A percentile compares a stretch with the other conserved stretches of the same genome.
Conservation (phyloP, 2,329 filamentous ascomycete species). For the Mariannaea sp. region DNA sequence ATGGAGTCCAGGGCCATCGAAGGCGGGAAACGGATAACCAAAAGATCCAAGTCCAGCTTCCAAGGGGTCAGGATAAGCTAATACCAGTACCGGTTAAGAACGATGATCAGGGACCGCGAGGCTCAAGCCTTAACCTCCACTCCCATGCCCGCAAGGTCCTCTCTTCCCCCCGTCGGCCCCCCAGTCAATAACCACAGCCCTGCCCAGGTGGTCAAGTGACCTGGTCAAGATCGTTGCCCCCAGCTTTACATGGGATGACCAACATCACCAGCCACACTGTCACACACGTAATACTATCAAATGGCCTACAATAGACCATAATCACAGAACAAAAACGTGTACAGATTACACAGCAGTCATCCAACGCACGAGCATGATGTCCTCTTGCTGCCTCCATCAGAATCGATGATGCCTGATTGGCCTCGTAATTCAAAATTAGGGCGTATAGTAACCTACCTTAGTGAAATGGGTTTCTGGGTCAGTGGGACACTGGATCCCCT, state of each 20-base stretch:
- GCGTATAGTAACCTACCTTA: too few relatives aligned
- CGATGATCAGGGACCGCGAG: neutral
- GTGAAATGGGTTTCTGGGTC: too few relatives aligned
- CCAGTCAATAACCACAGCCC: slow-evolving; percentile 9
- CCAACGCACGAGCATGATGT: neutral
- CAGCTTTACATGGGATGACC: too few relatives aligned
- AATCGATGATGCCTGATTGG: too few relatives aligned
- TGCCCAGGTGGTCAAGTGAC: slow-evolving; percentile 9
- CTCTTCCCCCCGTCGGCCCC: too few relatives aligned
- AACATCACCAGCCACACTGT: slow-evolving; percentile 16
- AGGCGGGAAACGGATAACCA: neutral
- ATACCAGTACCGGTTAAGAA: slow-evolving; percentile 6
- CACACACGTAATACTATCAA: neutral
- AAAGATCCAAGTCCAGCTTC: neutral
- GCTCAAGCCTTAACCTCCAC: neutral
- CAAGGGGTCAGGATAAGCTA: slow-evolving; percentile 7
- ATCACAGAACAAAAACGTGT: neutral
- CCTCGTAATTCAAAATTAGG: too few relatives aligned
- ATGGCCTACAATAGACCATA: neutral
- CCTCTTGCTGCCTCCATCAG: too few relatives aligned
- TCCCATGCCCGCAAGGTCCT: too few relatives aligned
- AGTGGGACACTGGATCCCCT: too few relatives aligned
- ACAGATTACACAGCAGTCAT: too few relatives aligned
- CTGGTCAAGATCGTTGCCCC: neutral
- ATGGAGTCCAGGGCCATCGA: neutral